Conservation (phyloP, 108 stramenopile species). For the Skeletonema marinoi region DNA sequence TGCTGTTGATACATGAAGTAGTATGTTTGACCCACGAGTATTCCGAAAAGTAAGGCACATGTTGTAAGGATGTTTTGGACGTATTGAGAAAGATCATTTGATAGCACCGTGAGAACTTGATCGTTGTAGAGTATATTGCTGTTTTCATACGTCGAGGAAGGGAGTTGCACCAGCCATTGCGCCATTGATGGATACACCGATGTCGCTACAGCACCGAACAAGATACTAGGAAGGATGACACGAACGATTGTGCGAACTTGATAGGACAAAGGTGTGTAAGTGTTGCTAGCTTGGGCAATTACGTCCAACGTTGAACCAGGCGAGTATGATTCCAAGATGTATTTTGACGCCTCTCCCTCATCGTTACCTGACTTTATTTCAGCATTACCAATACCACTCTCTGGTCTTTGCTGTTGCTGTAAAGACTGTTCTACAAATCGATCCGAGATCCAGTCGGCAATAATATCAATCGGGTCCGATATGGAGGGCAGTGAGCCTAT, state of each 20-base stretch:
- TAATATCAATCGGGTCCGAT: constrained; percentile 35
- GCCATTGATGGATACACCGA: constrained; percentile 25
- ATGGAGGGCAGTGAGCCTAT: constrained; percentile 9
- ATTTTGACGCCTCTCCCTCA: neutral
- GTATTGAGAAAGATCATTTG: constrained; percentile 59
- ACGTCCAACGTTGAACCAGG: constrained; percentile 40
- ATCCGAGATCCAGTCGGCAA: constrained; percentile 44
- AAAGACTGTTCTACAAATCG: constrained; percentile 30
- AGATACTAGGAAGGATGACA: constrained; percentile 33
- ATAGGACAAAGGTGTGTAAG: constrained; percentile 41
- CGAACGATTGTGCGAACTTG: constrained; percentile 46
- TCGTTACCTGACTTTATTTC: neutral
- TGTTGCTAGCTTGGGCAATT: constrained; percentile 18
- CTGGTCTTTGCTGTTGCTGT: constrained; percentile 4
- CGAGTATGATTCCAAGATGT: constrained; percentile 38
- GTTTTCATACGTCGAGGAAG: neutral
- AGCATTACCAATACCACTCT: neutral
- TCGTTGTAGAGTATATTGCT: constrained; percentile 33
- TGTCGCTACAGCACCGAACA: constrained; percentile 15
- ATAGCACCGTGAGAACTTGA: constrained; percentile 42
- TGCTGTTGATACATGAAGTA: constrained; percentile 26
- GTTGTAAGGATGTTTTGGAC: constrained; percentile 58
- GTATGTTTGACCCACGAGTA: constrained; percentile 55
- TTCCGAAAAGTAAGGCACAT: constrained; percentile 45
- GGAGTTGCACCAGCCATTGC: constrained; percentile 21